phyloP scores from a whole-genome alignment of 305 asterid genomes.

The Euphrasia arctica region DNA sequence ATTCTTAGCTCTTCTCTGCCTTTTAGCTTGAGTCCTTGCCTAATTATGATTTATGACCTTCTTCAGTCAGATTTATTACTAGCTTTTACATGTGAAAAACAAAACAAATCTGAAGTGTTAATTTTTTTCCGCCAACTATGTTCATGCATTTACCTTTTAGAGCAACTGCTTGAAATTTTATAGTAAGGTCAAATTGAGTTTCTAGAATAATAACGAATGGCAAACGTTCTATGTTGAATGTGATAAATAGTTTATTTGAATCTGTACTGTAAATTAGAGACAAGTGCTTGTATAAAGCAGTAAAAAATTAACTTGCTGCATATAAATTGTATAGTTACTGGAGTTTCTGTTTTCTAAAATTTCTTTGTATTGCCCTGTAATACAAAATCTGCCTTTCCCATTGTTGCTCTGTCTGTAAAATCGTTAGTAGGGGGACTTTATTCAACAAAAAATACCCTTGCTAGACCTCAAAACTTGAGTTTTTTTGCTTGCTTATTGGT shows the following conservation, averaged over 20 bases:
- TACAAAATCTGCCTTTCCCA: neutral
- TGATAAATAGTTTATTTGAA: neutral
- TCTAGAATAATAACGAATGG: neutral
- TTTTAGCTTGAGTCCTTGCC: neutral
- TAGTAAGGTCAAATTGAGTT: neutral
- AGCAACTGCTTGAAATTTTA: neutral
- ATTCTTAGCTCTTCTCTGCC: too few relatives aligned
- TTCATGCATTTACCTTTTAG: neutral
- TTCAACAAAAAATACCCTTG: conserved; percentile 3
- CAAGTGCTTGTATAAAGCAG: neutral
- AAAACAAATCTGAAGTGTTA: neutral
- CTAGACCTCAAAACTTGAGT: conserved; percentile 1
- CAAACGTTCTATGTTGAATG: neutral
- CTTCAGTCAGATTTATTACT: neutral
- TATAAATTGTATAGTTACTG: neutral
- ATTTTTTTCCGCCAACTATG: conserved; percentile 1
- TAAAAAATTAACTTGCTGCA: conserved; percentile 5
- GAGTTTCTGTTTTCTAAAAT: neutral
- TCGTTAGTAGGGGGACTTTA: neutral
- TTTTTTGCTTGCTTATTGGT: neutral
- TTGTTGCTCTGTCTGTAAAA: neutral
- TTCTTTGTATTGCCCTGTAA: neutral
- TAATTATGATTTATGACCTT: neutral
- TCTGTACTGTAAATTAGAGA: neutral
- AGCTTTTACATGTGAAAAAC: neutral